Evolutionary conservation across 2,329 filamentous ascomycete genomes (phyloP).

Genomic region (Hypoxylon sp.): DNA sequence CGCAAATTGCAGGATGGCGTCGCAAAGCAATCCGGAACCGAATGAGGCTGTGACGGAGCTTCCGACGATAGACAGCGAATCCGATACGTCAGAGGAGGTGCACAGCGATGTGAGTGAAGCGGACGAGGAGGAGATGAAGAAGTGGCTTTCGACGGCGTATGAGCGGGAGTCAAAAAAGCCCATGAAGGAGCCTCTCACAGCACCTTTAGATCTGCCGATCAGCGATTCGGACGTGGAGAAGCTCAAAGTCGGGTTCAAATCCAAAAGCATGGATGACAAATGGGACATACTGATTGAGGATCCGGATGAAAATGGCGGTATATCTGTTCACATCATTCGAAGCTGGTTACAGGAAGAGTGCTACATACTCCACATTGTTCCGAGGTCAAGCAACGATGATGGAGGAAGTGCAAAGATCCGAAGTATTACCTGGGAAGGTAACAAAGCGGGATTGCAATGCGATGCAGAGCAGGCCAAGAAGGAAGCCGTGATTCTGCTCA

Average conservation of each 20-base stretch:
- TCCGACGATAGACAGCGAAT: slow-evolving; percentile 8
- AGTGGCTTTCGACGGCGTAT: slow-evolving; percentile 34
- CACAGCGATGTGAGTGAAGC: slow-evolving; percentile 5
- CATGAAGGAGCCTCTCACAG: slow-evolving; percentile 42
- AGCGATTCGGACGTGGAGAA: slow-evolving; percentile 47
- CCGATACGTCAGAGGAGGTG: background rate
- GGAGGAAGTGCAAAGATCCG: slow-evolving; percentile 26
- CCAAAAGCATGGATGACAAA: slow-evolving; percentile 46
- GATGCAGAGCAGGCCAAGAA: slow-evolving; percentile 47
- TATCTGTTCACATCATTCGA: slow-evolving; percentile 46
- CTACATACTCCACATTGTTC: slow-evolving; percentile 38
- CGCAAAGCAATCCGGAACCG: slow-evolving; percentile 8
- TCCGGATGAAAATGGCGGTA: slow-evolving; percentile 41
- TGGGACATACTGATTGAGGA: slow-evolving; percentile 46
- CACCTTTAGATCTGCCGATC: slow-evolving; percentile 43
- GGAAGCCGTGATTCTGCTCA: slow-evolving; percentile 45
- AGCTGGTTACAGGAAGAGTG: slow-evolving; percentile 44
- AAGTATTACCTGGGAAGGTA: slow-evolving; percentile 44
- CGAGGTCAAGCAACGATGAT: slow-evolving; percentile 20
- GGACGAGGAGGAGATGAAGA: slow-evolving; percentile 33
- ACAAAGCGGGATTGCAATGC: slow-evolving; percentile 38
- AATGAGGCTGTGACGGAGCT: background rate
- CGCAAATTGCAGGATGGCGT: slow-evolving; percentile 14
- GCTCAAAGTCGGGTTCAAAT: slow-evolving; percentile 46
- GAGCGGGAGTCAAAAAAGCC: slow-evolving; percentile 47